Conservation (phyloP, 2,329 filamentous ascomycete genomes). For the Chaetomium sp. region DNA sequence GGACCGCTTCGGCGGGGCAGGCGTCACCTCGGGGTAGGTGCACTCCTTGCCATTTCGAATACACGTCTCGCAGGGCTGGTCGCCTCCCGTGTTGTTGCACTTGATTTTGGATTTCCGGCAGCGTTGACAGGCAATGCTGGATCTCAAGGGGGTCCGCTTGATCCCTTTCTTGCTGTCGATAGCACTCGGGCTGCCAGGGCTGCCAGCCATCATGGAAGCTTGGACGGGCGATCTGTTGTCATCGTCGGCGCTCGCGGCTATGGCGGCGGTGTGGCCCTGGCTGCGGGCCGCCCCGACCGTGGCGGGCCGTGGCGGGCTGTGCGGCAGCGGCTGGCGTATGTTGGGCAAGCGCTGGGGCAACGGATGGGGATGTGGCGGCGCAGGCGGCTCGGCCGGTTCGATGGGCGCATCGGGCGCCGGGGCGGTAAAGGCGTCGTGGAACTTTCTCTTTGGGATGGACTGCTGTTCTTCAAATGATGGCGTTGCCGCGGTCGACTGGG, state of each 20-base stretch:
- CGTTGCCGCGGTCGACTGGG: conserved; percentile 38
- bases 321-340: conserved; percentile 35
- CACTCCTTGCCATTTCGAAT: conserved; percentile 72
- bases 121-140: conserved; percentile 75
- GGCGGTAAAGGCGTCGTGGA: conserved; percentile 42
- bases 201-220: conserved; percentile 42
- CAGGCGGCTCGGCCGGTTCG: conserved; percentile 37
- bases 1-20: conserved; percentile 47
- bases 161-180: conserved; percentile 46
- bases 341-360: conserved; percentile 28
- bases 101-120: conserved; percentile 84
- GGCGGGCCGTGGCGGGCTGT: conserved; percentile 33
- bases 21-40: conserved; percentile 62
- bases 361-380: conserved; percentile 27
- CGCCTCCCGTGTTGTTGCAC: conserved; percentile 76
- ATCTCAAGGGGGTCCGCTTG: conserved; percentile 63
- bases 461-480: conserved; percentile 33
- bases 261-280: conserved; percentile 22
- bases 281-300: conserved; percentile 27
- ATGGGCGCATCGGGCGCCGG: conserved; percentile 37
- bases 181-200: conserved; percentile 32
- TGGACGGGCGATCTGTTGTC: conserved; percentile 29
- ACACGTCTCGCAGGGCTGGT: conserved; percentile 73
- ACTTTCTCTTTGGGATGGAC: conserved; percentile 43
- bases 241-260: conserved; percentile 30